Evolutionary conservation across 495 filamentous ascomycete genomes (phyloP).

Genomic region (Talaromyces liani): DNA sequence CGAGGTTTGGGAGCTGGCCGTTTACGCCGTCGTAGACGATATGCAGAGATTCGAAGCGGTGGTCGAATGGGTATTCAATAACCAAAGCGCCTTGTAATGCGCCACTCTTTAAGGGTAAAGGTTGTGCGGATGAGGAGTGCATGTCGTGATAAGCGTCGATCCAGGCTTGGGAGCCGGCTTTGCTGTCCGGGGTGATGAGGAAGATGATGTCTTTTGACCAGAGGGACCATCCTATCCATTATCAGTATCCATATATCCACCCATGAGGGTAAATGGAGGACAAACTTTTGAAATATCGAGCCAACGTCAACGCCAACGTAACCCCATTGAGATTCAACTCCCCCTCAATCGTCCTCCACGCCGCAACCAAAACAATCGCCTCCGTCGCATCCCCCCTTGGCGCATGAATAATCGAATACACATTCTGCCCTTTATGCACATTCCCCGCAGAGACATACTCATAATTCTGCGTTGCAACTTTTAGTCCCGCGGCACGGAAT

Average conservation of each 20-base stretch:
- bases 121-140: slow-evolving; percentile 59
- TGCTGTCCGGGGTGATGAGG: slow-evolving; percentile 80
- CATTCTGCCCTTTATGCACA: slow-evolving; percentile 74
- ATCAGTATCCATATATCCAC: slow-evolving; percentile 14
- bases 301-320: slow-evolving; percentile 74
- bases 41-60: slow-evolving; percentile 77
- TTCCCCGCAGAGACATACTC: slow-evolving; percentile 67
- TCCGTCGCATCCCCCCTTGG: slow-evolving; percentile 97
- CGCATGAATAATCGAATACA: slow-evolving; percentile 91
- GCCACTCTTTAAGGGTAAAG: slow-evolving; percentile 86
- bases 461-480: slow-evolving; percentile 80
- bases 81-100: slow-evolving; percentile 88
- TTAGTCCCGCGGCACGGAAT: slow-evolving; percentile 68
- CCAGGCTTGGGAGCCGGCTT: slow-evolving; percentile 90
- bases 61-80: slow-evolving; percentile 83
- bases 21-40: slow-evolving; percentile 95
- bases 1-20: slow-evolving; percentile 89
- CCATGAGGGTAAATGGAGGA: slow-evolving; percentile 1
- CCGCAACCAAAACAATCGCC: slow-evolving; percentile 84
- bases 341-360: slow-evolving; percentile 77
- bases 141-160: slow-evolving; percentile 94
- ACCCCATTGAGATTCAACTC: slow-evolving; percentile 81
- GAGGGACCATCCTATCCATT: slow-evolving; percentile 69
- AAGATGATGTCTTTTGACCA: slow-evolving; percentile 99
- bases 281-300: slow-evolving; percentile 84